phyloP scores from a whole-genome alignment of 169 alveolate genomes.

The Plasmodium sp. region DNA sequence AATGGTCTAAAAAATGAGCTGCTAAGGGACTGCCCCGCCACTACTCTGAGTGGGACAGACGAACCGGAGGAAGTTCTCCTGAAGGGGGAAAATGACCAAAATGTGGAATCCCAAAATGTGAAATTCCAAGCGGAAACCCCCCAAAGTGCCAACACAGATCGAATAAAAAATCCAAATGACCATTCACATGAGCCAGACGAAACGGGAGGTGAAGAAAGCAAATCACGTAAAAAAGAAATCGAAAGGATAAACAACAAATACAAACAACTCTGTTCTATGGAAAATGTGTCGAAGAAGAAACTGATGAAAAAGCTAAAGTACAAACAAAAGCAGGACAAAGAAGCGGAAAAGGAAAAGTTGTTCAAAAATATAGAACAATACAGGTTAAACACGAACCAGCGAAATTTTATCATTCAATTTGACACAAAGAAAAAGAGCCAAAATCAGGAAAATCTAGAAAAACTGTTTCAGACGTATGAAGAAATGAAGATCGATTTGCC shows the following conservation, averaged over 20 bases:
- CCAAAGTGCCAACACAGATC: not conserved
- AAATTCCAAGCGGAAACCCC: not conserved
- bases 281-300: constrained; percentile 47
- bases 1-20: constrained; percentile 20
- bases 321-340: constrained; percentile 41
- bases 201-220: not conserved
- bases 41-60: not conserved
- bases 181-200: not conserved
- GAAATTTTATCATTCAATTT: constrained; percentile 51
- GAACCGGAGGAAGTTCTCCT: not conserved
- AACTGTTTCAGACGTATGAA: constrained; percentile 52
- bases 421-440: constrained; percentile 22
- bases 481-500: constrained; percentile 74
- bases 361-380: constrained; percentile 74
- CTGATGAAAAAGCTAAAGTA: constrained; percentile 53
- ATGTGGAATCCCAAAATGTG: not conserved
- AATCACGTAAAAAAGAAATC: not conserved
- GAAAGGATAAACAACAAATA: not conserved
- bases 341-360: constrained; percentile 39
- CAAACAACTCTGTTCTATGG: not conserved
- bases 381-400: constrained; percentile 56
- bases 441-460: constrained; percentile 51
- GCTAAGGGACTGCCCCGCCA: not conserved
- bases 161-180: not conserved
- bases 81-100: not conserved